These are phyloP conservation scores for Colletotrichum musae DNA, from an alignment of 2,329 filamentous ascomycete genomes.

Conservation along the genomic window DNA sequence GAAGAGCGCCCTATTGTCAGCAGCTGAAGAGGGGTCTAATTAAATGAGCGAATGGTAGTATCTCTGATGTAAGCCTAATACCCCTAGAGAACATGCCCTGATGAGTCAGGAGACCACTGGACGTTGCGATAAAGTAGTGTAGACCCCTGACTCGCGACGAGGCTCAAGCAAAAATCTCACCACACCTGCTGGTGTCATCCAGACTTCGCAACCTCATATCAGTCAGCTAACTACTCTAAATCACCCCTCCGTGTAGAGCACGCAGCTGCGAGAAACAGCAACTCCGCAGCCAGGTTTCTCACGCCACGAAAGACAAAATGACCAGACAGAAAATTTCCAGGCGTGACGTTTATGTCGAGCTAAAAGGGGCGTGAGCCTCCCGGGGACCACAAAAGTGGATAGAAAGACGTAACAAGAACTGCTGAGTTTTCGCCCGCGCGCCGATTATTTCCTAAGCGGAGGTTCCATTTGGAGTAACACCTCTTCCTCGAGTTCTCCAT, in stretches of 20 bases:
- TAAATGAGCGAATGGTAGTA: neutral
- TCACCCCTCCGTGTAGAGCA: too few species aligned
- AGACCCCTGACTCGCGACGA: neutral
- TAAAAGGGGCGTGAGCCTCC: neutral
- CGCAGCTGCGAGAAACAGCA: too few species aligned
- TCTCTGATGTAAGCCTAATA: neutral
- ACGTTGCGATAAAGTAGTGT: neutral
- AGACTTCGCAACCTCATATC: neutral
- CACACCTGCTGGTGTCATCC: neutral
- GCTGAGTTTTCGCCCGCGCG: conserved; percentile 37
- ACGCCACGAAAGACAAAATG: neutral
- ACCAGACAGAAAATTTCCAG: neutral
- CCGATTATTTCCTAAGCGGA: conserved; percentile 30
- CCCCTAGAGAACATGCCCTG: neutral
- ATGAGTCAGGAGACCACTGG: neutral
- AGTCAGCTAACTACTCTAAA: neutral
- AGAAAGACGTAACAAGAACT: conserved; percentile 41
- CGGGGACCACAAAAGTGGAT: conserved; percentile 34
- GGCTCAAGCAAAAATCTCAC: neutral
- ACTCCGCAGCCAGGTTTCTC: neutral
- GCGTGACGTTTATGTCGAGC: neutral
- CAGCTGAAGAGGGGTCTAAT: neutral
- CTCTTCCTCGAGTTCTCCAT: neutral
- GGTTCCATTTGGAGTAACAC: conserved; percentile 35
- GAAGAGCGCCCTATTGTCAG: neutral